A percentile compares a stretch with the other conserved stretches of the same genome.
These are phyloP conservation scores for Solanum bukasovii DNA, from an alignment of 257 asterid genomes.

Conservation along the genomic window DNA sequence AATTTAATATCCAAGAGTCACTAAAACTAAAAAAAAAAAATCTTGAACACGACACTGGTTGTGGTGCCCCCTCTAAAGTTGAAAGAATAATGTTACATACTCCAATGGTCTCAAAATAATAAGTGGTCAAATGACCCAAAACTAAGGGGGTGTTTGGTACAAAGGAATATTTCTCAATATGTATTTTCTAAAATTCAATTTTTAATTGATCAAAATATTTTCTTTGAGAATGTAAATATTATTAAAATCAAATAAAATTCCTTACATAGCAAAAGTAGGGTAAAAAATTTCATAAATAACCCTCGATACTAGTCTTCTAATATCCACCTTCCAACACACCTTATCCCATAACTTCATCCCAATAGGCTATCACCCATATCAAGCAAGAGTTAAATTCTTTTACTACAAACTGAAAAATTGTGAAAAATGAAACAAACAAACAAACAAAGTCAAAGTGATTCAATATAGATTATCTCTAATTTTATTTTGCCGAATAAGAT, in stretches of 20 bases:
- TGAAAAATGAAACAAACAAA: neutral
- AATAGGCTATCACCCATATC: no score
- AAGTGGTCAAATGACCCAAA: neutral
- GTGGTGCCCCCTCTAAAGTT: neutral
- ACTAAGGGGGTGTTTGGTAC: neutral
- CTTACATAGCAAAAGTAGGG: neutral
- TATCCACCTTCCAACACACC: neutral
- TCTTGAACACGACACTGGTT: neutral
- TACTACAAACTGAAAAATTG: neutral
- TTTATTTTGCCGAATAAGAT: no score
- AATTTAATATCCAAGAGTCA: neutral
- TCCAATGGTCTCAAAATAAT: neutral
- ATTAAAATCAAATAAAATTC: neutral
- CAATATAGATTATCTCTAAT: no score
- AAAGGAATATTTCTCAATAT: neutral
- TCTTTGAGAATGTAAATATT: neutral
- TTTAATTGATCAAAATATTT: neutral
- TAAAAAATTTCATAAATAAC: neutral
- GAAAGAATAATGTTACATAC: neutral
- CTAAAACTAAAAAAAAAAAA: neutral
- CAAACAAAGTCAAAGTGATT: neutral
- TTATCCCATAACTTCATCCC: neutral
- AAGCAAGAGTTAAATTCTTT: neutral
- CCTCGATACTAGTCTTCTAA: neutral
- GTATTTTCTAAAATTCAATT: no score